Evolutionary conservation across 768 basidiomycete species (phyloP).

Genomic region (Tubosaeta sp.): DNA sequence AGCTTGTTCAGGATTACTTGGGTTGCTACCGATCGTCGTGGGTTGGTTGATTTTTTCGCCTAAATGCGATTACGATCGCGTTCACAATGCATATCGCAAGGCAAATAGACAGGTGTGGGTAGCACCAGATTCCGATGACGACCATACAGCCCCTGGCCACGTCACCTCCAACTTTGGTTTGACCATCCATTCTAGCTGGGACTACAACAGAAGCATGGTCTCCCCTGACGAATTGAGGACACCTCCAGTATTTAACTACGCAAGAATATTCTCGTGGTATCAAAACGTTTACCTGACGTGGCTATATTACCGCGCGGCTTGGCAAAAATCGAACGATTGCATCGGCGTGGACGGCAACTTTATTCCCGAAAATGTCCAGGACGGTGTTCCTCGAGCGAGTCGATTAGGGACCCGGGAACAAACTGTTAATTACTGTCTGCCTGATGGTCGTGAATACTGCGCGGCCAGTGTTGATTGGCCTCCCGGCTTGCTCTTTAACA

Average conservation of each 20-base stretch:
- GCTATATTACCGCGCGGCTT: slow-evolving; percentile 15
- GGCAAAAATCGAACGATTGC: neutral
- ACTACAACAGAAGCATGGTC: neutral
- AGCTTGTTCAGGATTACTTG: slow-evolving; percentile 40
- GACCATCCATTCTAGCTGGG: slow-evolving; percentile 9
- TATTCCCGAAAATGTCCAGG: neutral
- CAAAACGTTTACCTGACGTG: slow-evolving; percentile 13
- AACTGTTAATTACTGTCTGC: slow-evolving; percentile 19
- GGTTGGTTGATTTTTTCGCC: slow-evolving; percentile 41
- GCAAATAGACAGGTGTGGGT: slow-evolving; percentile 9
- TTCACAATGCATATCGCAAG: slow-evolving; percentile 18
- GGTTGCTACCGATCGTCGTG: slow-evolving; percentile 38
- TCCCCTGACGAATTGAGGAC: slow-evolving; percentile 24
- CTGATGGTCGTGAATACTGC: slow-evolving; percentile 1
- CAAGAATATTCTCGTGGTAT: slow-evolving; percentile 21
- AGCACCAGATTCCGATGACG: neutral
- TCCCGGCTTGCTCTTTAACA: slow-evolving; percentile 18
- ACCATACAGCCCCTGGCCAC: neutral
- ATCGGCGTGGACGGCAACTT: neutral
- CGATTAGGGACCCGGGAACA: slow-evolving; percentile 19
- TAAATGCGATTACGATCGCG: slow-evolving; percentile 33
- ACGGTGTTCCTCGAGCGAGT: slow-evolving; percentile 5
- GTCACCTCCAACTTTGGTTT: slow-evolving; percentile 9
- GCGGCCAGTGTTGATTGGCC: slow-evolving; percentile 13
- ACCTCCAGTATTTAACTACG: slow-evolving; percentile 25